These are phyloP conservation scores for Cryptococcus depauperatus DNA, from an alignment of 1,284 basidiomycete genomes.

Conservation along the genomic window DNA sequence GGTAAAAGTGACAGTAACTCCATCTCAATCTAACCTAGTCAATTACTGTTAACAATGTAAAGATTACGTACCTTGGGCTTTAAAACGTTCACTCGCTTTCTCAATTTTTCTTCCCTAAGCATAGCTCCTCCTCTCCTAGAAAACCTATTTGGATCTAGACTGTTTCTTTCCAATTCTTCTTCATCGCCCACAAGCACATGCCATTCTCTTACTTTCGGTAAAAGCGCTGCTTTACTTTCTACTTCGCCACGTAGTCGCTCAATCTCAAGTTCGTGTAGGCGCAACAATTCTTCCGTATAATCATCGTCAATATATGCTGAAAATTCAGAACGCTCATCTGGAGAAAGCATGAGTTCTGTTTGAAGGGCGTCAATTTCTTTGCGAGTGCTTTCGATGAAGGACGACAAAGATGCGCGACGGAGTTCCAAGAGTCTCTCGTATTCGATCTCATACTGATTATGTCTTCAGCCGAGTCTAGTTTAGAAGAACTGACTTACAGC, in stretches of 20 bases:
- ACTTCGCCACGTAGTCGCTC: conserved; percentile 70
- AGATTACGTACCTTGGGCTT: conserved; percentile 72
- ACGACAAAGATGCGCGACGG: conserved; percentile 76
- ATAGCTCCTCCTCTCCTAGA: conserved; percentile 58
- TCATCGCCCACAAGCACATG: conserved; percentile 85
- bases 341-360: conserved; percentile 75
- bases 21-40: conserved; percentile 63
- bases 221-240: conserved; percentile 63
- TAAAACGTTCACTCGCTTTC: conserved; percentile 87
- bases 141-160: conserved; percentile 42
- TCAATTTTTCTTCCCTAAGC: conserved; percentile 92
- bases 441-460: conserved; percentile 67
- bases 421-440: conserved; percentile 81
- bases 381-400: conserved; percentile 75
- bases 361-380: conserved; percentile 73
- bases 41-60: background rate
- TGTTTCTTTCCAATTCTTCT: conserved; percentile 62
- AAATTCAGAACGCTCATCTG: too few species aligned
- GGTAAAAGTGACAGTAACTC: conserved; percentile 74
- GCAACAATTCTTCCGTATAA: conserved; percentile 77
- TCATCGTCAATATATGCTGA: too few species aligned
- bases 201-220: conserved; percentile 76
- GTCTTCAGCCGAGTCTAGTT: too few species aligned
- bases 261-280: conserved; percentile 82
- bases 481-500: conserved; percentile 29